Evolutionary conservation across 768 basidiomycete genomes (phyloP), one percentile per base, ranked within the genome.

Genomic region (Cubamyces lactineus): DNA sequence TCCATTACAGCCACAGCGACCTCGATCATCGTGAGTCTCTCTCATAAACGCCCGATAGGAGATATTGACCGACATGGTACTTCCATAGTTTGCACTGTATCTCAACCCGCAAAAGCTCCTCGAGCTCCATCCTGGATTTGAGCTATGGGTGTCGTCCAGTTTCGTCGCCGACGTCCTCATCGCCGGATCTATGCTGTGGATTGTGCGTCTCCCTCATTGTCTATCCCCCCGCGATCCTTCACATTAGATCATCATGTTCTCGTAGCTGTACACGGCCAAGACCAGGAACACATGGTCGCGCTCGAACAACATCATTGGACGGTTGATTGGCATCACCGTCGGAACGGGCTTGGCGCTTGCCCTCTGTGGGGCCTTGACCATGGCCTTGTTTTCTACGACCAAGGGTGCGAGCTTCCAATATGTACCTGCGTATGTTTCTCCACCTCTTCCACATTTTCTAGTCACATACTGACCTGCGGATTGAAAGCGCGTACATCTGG

Each of bases 121-220:
- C 5, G 11, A 23, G 43, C 39, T 61, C 17, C 53, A 61, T 24
- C 39, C 59, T 1, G 59, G 40, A 12, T 61, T 61, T 15, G 59
- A 53, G 45, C 34, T 58, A 23, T 75, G 74, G 73, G 61, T 75
- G 12, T 63, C 65, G 0, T 63, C 67, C 6, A 71, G 70, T 45
- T 62, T 67, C 49, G 57, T 70, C 19, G 65, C 67, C 12, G 69
- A 73, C 52, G 42, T 72, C 3, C 53, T 74, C 17, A 70, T 75
- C 28, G 66, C 73, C 3, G 64, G 39, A 4, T 64, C 67, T 24
- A 70, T 74, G 66, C 53, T 71, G 23, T 64, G 58, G 48, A 69
- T 72, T 38, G 74, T 74, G 41, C 43, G 72, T 59, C n/a, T 9
- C 2, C 9, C 21, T 28, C 49, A 3, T 43, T n/a, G n/a, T n/a